phyloP scores from a whole-genome alignment of 805 yeast species.

The Schwanniomyces polymorphus region DNA sequence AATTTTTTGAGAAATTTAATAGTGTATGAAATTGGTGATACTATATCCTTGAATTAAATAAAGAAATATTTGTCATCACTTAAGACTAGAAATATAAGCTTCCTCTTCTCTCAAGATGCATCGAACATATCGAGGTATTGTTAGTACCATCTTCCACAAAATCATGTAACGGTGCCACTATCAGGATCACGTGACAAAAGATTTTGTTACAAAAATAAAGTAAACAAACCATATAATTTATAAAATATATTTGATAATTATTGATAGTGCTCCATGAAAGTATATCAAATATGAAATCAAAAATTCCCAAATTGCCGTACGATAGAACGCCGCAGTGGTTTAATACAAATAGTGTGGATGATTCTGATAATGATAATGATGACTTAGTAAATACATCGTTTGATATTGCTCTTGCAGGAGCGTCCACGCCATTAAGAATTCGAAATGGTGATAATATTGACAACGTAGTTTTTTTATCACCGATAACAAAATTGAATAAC shows the following conservation, averaged over 20 bases:
- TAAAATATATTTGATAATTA: not conserved
- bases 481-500: conserved; percentile 33
- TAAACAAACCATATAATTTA: not conserved
- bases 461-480: conserved; percentile 24
- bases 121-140: too few species aligned
- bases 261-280: not conserved
- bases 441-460: conserved; percentile 1
- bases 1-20: too few species aligned
- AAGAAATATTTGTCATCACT: too few species aligned
- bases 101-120: too few species aligned
- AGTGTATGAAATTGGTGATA: too few species aligned
- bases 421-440: conserved; percentile 9
- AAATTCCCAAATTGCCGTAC: not conserved
- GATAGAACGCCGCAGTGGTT: conserved; percentile 2
- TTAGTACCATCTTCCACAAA: not conserved
- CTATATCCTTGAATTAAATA: too few species aligned
- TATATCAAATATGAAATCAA: not conserved
- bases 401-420: conserved; percentile 9
- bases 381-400: conserved; percentile 5
- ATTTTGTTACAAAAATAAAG: not conserved
- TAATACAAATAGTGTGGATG: conserved; percentile 1
- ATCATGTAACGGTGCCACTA: too few species aligned
- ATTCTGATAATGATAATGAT: conserved; percentile 4
- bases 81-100: too few species aligned
- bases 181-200: not conserved